Evolutionary conservation across 23 red algal genomes (phyloP), one percentile per base, ranked within the genome.

Genomic region (Gracilaria gracilis): DNA sequence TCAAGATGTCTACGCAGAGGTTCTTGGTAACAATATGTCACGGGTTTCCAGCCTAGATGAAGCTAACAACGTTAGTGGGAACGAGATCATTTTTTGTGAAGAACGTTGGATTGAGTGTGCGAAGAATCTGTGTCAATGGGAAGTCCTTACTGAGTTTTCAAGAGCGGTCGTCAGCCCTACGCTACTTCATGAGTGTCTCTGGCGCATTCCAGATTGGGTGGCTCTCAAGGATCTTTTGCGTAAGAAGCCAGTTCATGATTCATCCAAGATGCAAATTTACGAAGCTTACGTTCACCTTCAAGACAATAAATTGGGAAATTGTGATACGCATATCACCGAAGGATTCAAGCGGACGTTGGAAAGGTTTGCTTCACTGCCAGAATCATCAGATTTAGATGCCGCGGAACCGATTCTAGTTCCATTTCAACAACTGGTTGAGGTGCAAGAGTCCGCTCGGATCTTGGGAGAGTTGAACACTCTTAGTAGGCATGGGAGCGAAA

Each of bases 141-240:
- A 99, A 47, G 88, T 93, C 9, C 81, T 99, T 1, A 96, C 94
- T 62, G 97, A 99, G 71, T 96, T 90, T 94, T 89, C 97, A 2
- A 80, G 97, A 50, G 75, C 76, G 21, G 85, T 95, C 0, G 66
- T 96, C 64, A 81, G 95, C 80, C 80, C 89, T 27, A 88, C 90
- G 21, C 67, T 99, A n/a, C 80, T 99, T 59, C 94, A 99, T 87
- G 97, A 99, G 37, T 94, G 93, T 53, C 73, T 99, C 21, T 99
- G 97, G 97, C 87, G 97, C 37, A 75, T 96, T 48, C 94, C 97
- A 11, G 97, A 99, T 28, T 99, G 97, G 97, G 85, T 79, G 25
- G 90, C 85, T 49, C 67, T 99, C 12, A 96, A 96, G 71, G 97
- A 99, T 65, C 79, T 99, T n/a, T 65, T 95, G 38, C 31, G 79